Percentiles rank a stretch among this genome's conserved stretches.
Conservation (phyloP, 495 filamentous ascomycete genomes). For the Arthonia radiata region DNA sequence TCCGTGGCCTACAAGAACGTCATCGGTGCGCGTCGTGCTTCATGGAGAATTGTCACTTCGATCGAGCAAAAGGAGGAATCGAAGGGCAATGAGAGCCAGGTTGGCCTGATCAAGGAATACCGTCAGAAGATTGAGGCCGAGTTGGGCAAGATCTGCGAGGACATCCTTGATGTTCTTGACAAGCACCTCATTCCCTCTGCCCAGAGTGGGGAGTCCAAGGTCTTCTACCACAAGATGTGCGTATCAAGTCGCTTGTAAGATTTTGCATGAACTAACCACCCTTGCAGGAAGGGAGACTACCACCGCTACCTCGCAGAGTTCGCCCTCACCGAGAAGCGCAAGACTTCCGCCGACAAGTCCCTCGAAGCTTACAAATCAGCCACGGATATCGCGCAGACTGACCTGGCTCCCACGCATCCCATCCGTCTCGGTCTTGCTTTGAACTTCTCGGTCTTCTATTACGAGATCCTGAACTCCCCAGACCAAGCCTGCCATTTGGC, state of each 20-base stretch:
- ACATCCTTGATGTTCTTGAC: slow-evolving; percentile 92
- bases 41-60: slow-evolving; percentile 98
- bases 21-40: slow-evolving; percentile 93
- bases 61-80: slow-evolving; percentile 99
- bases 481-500: slow-evolving; percentile 97
- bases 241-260: slow-evolving; percentile 9
- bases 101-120: slow-evolving; percentile 93
- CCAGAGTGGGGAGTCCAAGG: slow-evolving; percentile 93
- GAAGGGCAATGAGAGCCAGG: slow-evolving; percentile 91
- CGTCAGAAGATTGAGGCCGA: slow-evolving; percentile 98
- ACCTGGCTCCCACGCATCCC: slow-evolving; percentile 93
- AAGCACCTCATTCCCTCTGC: slow-evolving; percentile 90
- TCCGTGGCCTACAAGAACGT: slow-evolving; percentile 99
- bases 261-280: slow-evolving; percentile 1
- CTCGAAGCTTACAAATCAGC: slow-evolving; percentile 97
- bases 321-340: slow-evolving; percentile 90
- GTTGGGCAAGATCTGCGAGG: slow-evolving; percentile 97
- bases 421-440: slow-evolving; percentile 95
- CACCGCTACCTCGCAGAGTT: slow-evolving; percentile 99
- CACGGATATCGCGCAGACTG: slow-evolving; percentile 93
- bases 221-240: slow-evolving; percentile 99
- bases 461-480: slow-evolving; percentile 96
- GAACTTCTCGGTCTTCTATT: slow-evolving; percentile 99
- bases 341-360: slow-evolving; percentile 84
- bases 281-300: slow-evolving; percentile 91